A percentile compares a stretch with the other conserved stretches of the same genome.
These are phyloP conservation scores for Phoma herbarum DNA, from an alignment of 2,329 filamentous ascomycete species.

Conservation along the genomic window DNA sequence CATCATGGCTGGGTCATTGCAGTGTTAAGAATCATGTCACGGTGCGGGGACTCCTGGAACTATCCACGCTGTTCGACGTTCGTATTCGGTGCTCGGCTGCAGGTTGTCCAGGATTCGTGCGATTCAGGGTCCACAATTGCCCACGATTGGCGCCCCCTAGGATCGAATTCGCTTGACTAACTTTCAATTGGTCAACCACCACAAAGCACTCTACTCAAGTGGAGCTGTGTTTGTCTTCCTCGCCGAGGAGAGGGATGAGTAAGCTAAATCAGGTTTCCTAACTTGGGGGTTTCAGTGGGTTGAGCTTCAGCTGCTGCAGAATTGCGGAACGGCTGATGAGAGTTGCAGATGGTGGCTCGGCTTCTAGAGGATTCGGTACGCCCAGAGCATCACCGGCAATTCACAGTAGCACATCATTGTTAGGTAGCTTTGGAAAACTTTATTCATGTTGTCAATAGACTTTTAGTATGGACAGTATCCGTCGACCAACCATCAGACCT, in stretches of 20 bases:
- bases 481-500: background rate
- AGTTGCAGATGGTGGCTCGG: background rate
- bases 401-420: background rate
- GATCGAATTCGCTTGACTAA: constrained; percentile 11
- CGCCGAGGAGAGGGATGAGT: background rate
- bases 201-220: background rate
- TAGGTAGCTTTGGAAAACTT: background rate
- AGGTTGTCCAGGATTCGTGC: background rate
- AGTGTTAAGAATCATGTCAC: background rate
- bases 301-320: background rate
- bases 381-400: background rate
- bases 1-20: background rate
- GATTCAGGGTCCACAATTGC: constrained; percentile 11
- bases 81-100: constrained; percentile 1
- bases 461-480: background rate
- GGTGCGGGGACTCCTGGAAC: background rate
- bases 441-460: background rate
- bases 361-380: background rate
- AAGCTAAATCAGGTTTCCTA: background rate
- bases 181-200: constrained; percentile 7
- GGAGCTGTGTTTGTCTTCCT: background rate
- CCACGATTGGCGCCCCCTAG: constrained; percentile 19
- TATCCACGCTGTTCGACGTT: background rate
- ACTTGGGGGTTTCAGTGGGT: background rate
- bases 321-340: background rate